phyloP scores from a whole-genome alignment of 768 basidiomycete genomes.

The Kondoa subrosea region DNA sequence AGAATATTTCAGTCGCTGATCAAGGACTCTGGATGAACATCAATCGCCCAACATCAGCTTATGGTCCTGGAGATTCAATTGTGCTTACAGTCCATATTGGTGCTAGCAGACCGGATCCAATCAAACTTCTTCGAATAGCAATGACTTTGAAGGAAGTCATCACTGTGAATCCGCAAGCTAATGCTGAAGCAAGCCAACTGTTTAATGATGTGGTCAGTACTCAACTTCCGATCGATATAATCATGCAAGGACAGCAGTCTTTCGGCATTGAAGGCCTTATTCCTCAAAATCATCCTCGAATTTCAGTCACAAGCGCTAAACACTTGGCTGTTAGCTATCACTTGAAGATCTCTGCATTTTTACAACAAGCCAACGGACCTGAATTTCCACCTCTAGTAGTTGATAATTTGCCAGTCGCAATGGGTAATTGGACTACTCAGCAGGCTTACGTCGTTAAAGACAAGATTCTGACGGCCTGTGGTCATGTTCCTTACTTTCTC shows the following conservation, averaged over 20 bases:
- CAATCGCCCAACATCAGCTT: background rate
- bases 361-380: background rate
- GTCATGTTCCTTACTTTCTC: background rate
- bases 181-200: background rate
- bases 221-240: background rate
- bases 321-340: background rate
- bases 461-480: background rate
- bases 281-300: background rate
- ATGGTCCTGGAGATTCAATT: constrained; percentile 1
- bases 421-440: background rate
- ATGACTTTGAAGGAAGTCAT: background rate
- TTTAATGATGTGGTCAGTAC: background rate
- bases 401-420: background rate
- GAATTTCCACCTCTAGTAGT: background rate
- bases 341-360: background rate
- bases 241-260: background rate
- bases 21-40: background rate
- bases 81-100: background rate
- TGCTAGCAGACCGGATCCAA: background rate
- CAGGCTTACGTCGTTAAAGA: background rate
- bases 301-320: background rate
- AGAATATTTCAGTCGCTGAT: background rate
- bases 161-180: background rate
- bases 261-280: background rate
- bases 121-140: background rate